Evolutionary conservation across 495 filamentous ascomycete species (phyloP).

Genomic region (Cercophora samala): DNA sequence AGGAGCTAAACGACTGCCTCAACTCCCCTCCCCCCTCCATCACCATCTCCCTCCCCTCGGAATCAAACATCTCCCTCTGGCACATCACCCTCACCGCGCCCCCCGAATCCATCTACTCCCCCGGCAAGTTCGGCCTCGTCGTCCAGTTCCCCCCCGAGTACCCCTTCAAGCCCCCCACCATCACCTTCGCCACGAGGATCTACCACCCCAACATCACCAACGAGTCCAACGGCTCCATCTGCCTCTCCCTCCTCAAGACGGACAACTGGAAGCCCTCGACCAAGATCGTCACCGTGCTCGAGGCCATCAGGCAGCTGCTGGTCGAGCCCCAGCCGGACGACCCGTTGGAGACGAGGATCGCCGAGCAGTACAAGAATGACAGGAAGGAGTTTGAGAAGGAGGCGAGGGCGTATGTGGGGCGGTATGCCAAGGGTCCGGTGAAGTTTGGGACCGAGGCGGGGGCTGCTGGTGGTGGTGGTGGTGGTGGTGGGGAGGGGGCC

Average conservation of each 20-base stretch:
- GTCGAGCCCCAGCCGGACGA: slow-evolving; percentile 91
- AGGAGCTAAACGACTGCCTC: slow-evolving; percentile 73
- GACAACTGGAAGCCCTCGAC: slow-evolving; percentile 95
- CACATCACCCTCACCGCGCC: slow-evolving; percentile 74
- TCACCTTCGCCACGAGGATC: slow-evolving; percentile 90
- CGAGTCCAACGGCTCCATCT: slow-evolving; percentile 86
- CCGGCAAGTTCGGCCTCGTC: slow-evolving; percentile 74
- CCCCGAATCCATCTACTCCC: slow-evolving; percentile 66
- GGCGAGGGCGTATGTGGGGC: slow-evolving; percentile 74
- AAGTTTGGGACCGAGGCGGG: slow-evolving; percentile 21
- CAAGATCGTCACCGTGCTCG: slow-evolving; percentile 71
- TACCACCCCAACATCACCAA: slow-evolving; percentile 98
- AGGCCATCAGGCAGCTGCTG: slow-evolving; percentile 73
- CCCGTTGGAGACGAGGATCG: slow-evolving; percentile 83
- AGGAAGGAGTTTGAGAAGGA: slow-evolving; percentile 74
- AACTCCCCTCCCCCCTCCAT: slow-evolving; percentile 63
- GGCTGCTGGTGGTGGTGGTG: too few relatives aligned
- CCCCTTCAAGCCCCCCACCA: slow-evolving; percentile 87
- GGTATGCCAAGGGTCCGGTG: slow-evolving; percentile 61
- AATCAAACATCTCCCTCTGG: slow-evolving; percentile 82
- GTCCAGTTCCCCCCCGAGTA: slow-evolving; percentile 79
- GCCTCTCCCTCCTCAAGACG: slow-evolving; percentile 77
- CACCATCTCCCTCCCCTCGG: slow-evolving; percentile 59
- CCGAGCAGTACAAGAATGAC: slow-evolving; percentile 77
- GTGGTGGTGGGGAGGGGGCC: neutral